Conservation (phyloP, 768 basidiomycete species). For the Suillus brevipes region DNA sequence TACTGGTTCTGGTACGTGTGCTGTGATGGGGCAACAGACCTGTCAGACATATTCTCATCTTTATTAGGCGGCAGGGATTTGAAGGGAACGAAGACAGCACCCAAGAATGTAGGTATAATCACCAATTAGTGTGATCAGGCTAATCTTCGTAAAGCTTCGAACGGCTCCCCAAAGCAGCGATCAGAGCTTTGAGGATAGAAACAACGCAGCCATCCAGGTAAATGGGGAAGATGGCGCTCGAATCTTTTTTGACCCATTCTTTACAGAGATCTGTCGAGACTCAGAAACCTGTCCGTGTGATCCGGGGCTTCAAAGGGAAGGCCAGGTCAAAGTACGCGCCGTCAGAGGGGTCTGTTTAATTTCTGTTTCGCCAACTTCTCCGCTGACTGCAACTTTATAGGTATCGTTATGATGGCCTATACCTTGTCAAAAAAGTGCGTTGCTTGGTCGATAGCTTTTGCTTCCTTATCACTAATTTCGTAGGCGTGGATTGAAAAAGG, state of each 20-base stretch:
- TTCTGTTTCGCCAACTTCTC: neutral
- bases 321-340: conserved; percentile 73
- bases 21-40: neutral
- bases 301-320: conserved; percentile 73
- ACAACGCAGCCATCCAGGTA: conserved; percentile 71
- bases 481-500: conserved; percentile 80
- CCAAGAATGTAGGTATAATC: conserved; percentile 69
- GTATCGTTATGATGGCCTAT: conserved; percentile 91
- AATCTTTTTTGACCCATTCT: conserved; percentile 2
- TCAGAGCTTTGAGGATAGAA: conserved; percentile 73
- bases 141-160: conserved; percentile 57
- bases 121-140: neutral
- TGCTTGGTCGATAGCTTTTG: neutral
- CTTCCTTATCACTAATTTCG: neutral
- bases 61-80: conserved; percentile 76
- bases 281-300: conserved; percentile 80
- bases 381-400: conserved; percentile 34
- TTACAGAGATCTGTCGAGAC: conserved; percentile 73
- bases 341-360: conserved; percentile 58
- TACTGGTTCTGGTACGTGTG: conserved; percentile 64
- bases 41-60: conserved; percentile 5
- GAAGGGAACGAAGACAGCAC: conserved; percentile 76
- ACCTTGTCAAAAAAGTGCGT: conserved; percentile 68
- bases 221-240: neutral
- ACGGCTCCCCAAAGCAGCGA: conserved; percentile 86